Conservation (phyloP, 2,329 filamentous ascomycete species). For the Plectosphaerella cucumerina region DNA sequence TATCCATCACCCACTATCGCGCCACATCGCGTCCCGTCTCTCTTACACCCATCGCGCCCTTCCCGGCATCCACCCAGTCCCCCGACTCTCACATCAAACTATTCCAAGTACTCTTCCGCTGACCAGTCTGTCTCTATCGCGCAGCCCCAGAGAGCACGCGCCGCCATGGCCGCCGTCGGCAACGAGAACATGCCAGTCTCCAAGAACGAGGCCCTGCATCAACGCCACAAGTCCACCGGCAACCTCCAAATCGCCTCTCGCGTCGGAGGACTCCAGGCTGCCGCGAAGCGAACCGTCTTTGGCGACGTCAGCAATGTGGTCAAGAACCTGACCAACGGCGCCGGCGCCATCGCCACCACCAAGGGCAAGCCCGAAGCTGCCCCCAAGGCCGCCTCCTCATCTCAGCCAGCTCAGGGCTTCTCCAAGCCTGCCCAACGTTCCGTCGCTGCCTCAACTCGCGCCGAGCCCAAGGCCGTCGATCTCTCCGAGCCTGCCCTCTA, state of each 20-base stretch:
- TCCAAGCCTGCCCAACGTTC: constrained; percentile 15
- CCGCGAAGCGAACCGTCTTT: constrained; percentile 73
- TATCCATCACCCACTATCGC: background rate
- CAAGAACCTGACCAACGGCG: constrained; percentile 20
- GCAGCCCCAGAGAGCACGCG: constrained; percentile 35
- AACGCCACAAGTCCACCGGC: constrained; percentile 77
- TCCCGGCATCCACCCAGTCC: background rate
- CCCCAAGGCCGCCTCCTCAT: constrained; percentile 20
- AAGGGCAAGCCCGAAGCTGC: constrained; percentile 31
- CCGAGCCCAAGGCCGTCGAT: background rate
- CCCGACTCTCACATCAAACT: constrained; percentile 1
- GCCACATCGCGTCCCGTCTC: background rate
- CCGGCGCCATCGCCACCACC: constrained; percentile 20
- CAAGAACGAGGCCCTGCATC: constrained; percentile 62
- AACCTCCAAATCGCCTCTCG: constrained; percentile 48
- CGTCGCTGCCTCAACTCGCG: constrained; percentile 2
- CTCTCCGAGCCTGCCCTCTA: background rate
- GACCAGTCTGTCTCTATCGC: background rate
- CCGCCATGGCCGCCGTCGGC: constrained; percentile 50
- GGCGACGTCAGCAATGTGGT: constrained; percentile 75
- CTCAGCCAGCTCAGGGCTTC: constrained; percentile 14
- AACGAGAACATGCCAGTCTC: constrained; percentile 66
- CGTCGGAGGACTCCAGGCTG: constrained; percentile 54
- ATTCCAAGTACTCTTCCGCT: too few relatives aligned
- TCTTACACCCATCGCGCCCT: background rate